phyloP scores from a whole-genome alignment of 306 rosid species.

The Begonia loranthoides region DNA sequence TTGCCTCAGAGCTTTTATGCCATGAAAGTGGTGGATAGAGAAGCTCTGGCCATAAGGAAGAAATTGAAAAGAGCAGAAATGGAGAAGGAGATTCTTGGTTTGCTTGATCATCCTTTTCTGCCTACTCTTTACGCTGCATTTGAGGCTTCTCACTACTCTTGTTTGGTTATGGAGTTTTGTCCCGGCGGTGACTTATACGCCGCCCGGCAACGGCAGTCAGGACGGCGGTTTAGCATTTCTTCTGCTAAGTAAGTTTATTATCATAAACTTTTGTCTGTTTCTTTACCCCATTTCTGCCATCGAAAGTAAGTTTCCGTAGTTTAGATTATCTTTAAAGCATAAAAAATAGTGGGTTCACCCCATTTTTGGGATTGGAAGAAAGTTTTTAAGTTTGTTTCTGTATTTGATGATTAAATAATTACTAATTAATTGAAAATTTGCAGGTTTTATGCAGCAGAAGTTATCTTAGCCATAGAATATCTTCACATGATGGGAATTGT shows the following conservation, averaged over 20 bases:
- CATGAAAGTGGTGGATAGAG: constrained; percentile 94
- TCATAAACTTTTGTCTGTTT: neutral
- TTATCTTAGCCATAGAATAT: constrained; percentile 71
- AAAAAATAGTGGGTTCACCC: too few species aligned
- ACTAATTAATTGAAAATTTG: neutral
- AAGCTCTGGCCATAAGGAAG: constrained; percentile 75
- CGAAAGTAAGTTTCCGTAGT: too few species aligned
- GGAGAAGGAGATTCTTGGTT: constrained; percentile 74
- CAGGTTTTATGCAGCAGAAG: constrained; percentile 94
- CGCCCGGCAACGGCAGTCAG: constrained; percentile 64
- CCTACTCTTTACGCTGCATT: constrained; percentile 80
- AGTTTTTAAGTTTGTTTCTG: too few species aligned
- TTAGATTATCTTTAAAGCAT: too few species aligned
- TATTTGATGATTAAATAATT: too few species aligned
- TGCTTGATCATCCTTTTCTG: constrained; percentile 91
- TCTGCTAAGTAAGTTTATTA: constrained; percentile 49
- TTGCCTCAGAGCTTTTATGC: constrained; percentile 66
- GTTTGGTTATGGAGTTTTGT: constrained; percentile 94
- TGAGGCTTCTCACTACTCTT: constrained; percentile 92
- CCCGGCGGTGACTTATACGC: constrained; percentile 93
- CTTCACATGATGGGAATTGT: constrained; percentile 98
- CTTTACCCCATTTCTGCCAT: neutral
- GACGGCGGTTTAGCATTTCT: constrained; percentile 48
- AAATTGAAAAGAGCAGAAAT: constrained; percentile 73
- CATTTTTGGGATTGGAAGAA: too few species aligned